These are phyloP conservation scores for Colletotrichum plurivorum DNA, from an alignment of 2,329 filamentous ascomycete species.

Conservation along the genomic window DNA sequence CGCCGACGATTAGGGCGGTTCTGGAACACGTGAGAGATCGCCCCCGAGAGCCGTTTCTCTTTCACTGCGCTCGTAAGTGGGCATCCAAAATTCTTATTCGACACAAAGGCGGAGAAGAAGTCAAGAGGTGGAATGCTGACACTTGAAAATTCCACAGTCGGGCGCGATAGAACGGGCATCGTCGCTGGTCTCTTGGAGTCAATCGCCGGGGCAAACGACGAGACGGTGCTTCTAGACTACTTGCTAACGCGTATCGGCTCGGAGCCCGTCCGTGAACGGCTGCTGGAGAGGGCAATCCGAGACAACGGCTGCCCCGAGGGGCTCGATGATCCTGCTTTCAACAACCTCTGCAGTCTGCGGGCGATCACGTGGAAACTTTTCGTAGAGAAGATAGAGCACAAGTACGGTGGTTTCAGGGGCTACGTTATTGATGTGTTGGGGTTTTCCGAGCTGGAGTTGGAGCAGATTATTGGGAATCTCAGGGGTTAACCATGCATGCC, in stretches of 20 bases:
- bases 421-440: background rate
- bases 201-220: background rate
- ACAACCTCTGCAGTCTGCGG: slow-evolving; percentile 4
- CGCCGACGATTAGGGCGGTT: slow-evolving; percentile 57
- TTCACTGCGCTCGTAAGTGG: slow-evolving; percentile 68
- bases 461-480: background rate
- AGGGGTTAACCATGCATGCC: background rate
- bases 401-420: background rate
- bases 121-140: background rate
- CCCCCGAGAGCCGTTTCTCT: slow-evolving; percentile 61
- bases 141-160: background rate
- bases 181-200: background rate
- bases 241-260: slow-evolving; percentile 1
- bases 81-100: background rate
- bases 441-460: background rate
- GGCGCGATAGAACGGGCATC: slow-evolving; percentile 9
- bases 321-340: background rate
- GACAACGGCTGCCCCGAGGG: background rate
- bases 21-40: slow-evolving; percentile 64
- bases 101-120: background rate
- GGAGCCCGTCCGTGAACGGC: slow-evolving; percentile 1
- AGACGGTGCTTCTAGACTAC: slow-evolving; percentile 3
- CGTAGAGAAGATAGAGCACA: accelerated
- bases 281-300: background rate
- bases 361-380: background rate